These are phyloP conservation scores for Rhododendron griersonianum DNA, from an alignment of 148 eudicot species.

Conservation along the genomic window DNA sequence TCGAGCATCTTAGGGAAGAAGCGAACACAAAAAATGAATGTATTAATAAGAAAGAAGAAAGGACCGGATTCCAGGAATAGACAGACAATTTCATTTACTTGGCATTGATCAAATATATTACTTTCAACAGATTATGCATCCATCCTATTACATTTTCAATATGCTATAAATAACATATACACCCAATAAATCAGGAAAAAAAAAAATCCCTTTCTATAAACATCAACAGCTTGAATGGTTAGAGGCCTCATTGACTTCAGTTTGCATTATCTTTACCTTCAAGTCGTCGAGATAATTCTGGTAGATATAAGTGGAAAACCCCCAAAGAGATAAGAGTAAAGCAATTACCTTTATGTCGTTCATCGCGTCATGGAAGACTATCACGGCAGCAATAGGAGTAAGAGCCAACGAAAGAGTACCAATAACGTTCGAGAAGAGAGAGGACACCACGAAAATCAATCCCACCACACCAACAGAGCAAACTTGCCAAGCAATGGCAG, in stretches of 20 bases:
- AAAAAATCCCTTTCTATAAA: neutral
- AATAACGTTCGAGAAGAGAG: slow-evolving; percentile 79
- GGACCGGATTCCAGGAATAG: no score
- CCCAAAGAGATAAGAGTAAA: neutral
- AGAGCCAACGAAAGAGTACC: slow-evolving; percentile 74
- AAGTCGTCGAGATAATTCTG: slow-evolving; percentile 78
- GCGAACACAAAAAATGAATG: no score
- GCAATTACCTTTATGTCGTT: neutral
- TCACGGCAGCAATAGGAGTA: slow-evolving; percentile 68
- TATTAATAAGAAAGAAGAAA: no score
- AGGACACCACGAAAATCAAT: slow-evolving; percentile 72
- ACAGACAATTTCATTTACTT: neutral
- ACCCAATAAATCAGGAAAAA: neutral
- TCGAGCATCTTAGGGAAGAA: no score
- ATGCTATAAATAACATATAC: neutral
- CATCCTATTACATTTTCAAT: slow-evolving; percentile 15
- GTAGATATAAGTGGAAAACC: slow-evolving; percentile 44
- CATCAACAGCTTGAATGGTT: slow-evolving; percentile 17
- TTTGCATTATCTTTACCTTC: slow-evolving; percentile 20
- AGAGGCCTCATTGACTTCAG: slow-evolving; percentile 1
- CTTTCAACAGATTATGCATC: neutral
- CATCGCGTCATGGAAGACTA: slow-evolving; percentile 67
- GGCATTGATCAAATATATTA: neutral
- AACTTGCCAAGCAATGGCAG: slow-evolving; percentile 76
- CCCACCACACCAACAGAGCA: slow-evolving; percentile 74